Evolutionary conservation across 202 grass and related monocot genomes (phyloP).

Genomic region (Bolboschoenoplectus hybrid): DNA sequence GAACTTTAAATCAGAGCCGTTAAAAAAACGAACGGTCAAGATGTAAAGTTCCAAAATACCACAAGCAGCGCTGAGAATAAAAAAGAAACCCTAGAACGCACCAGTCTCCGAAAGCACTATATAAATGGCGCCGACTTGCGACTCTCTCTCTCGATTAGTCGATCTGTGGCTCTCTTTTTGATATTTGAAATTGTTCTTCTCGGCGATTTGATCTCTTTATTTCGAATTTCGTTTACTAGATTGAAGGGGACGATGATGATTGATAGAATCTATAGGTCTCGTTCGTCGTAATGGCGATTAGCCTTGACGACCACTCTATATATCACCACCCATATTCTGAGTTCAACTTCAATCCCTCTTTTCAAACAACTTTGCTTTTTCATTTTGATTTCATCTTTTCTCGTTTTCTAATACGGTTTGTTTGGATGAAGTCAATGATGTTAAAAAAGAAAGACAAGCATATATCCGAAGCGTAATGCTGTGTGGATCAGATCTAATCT

Average conservation of each 20-base stretch:
- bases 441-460: slow-evolving; percentile 47
- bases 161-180: neutral
- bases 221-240: neutral
- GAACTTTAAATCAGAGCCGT: neutral
- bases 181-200: neutral
- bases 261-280: slow-evolving; percentile 39
- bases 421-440: slow-evolving; percentile 37
- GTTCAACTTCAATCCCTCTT: slow-evolving; percentile 37
- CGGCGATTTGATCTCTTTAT: neutral
- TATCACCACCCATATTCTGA: slow-evolving; percentile 60
- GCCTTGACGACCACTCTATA: slow-evolving; percentile 58
- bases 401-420: neutral
- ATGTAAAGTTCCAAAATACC: neutral
- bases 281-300: slow-evolving; percentile 56
- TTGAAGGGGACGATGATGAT: slow-evolving; percentile 39
- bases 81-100: slow-evolving; percentile 32
- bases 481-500: slow-evolving; percentile 55
- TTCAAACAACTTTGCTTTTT: neutral
- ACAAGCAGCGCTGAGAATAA: neutral
- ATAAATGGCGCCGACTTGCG: neutral
- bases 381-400: neutral
- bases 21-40: neutral
- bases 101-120: neutral
- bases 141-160: neutral
- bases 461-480: slow-evolving; percentile 50